Percentiles rank a stretch among this genome's conserved stretches.
phyloP scores from a whole-genome alignment of 2,329 filamentous ascomycete species.

The Cylindrodendrum hubeiense region DNA sequence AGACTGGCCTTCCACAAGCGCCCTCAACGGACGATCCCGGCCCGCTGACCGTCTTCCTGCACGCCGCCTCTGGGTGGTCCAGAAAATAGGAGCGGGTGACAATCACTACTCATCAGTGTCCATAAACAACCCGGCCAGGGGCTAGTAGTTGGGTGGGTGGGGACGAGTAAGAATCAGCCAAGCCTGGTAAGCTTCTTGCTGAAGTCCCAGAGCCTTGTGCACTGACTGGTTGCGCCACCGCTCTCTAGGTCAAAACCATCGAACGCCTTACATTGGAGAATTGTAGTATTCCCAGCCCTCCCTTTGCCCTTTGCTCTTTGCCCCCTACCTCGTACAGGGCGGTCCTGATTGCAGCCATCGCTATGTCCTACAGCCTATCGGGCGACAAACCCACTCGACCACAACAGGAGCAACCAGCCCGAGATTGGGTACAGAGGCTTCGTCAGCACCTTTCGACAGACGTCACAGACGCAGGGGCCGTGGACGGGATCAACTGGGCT shows the following conservation, averaged over 20 bases:
- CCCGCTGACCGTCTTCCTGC: conserved; percentile 8
- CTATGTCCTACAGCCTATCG: conserved; percentile 31
- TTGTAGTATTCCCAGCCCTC: neutral
- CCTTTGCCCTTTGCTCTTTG: neutral
- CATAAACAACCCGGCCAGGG: conserved; percentile 31
- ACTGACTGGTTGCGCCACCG: conserved; percentile 22
- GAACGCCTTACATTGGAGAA: conserved; percentile 10
- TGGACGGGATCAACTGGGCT: conserved; percentile 32
- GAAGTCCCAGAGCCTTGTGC: conserved; percentile 21
- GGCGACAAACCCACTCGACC: conserved; percentile 36
- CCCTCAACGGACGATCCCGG: conserved; percentile 6
- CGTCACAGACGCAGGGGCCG: conserved; percentile 38
- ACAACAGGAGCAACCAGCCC: conserved; percentile 19
- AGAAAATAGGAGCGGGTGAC: neutral
- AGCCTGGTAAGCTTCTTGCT: conserved; percentile 25
- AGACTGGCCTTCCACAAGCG: conserved; percentile 1
- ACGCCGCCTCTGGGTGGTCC: conserved; percentile 5
- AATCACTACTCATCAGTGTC: conserved; percentile 5
- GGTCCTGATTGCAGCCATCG: conserved; percentile 18
- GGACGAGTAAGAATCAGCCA: conserved; percentile 13
- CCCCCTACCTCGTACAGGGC: conserved; percentile 15
- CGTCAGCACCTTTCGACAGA: conserved; percentile 38
- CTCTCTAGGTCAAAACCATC: conserved; percentile 2
- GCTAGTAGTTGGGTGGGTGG: conserved; percentile 32
- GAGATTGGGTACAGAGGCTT: conserved; percentile 35